Base-by-base conservation (phyloP, 202 grass and related monocot species). In the Hordeum pubiflorum region DNA sequence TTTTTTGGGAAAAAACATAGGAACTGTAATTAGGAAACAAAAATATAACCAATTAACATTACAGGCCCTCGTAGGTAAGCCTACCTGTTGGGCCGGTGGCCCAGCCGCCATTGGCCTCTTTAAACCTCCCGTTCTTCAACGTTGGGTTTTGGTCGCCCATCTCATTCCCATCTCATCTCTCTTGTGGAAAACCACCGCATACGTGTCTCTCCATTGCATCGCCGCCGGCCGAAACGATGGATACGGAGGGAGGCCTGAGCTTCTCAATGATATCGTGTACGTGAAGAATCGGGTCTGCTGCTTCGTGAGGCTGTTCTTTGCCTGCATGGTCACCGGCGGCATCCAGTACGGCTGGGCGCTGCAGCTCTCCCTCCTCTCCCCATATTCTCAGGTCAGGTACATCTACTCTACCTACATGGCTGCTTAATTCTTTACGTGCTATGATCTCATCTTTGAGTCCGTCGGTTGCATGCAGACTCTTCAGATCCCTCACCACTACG, bases 301-400 rank as follows among this genome's bases (percentile, higher is more conserved):
- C 54, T 52, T 92, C 50, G 7, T 62, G 31, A 63, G 85, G 26
- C 87, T 94, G 18, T 84, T 94, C 80, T 17, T 94, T n/a, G 80
- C 91, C 1, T 91, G 91, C 85, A 89, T 87, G 79, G 81, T 92
- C 36, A 87, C 94, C 70, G 94, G 91, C 46, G 94, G 91, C 20
- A 89, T 97, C 77, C 91, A 97, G 89, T 97, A 97, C 87, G 87
- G 94, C 18, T 97, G 94, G 94, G 94, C 94, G 44, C 81, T 97
- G 55, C 94, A 97, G 81, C 90, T 97, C 1, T 97, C 91, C 14
- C 94, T 97, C 61, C 89, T 94, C 81, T 92, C 89, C 12, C 91
- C 94, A 0, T 97, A 94, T 86, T 85, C 93, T 0, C 91, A 97
- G 87, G 91, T 89, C n/a, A n/a, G n/a, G n/a, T 52, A 2, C 46